Conservation (phyloP, 441 rosid genomes). For the Populus hybrid region DNA sequence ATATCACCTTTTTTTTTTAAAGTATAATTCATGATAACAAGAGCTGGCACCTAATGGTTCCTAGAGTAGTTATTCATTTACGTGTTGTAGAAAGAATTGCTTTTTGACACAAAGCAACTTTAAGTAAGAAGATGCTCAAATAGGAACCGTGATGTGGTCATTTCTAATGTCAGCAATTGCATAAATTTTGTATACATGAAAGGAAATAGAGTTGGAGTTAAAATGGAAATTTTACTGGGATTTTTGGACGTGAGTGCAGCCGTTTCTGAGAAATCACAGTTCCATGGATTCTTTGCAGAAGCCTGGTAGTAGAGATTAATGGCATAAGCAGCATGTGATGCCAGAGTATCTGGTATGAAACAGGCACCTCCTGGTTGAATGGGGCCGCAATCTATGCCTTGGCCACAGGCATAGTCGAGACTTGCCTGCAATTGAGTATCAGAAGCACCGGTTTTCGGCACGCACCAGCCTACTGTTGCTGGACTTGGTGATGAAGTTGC, state of each 20-base stretch:
- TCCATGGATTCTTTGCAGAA: conserved; percentile 47
- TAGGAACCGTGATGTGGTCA: neutral
- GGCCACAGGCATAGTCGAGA: conserved; percentile 85
- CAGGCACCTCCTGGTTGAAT: conserved; percentile 88
- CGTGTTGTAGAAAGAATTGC: neutral
- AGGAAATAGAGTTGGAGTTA: conserved; percentile 6
- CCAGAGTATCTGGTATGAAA: conserved; percentile 69
- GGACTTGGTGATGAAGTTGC: conserved; percentile 49
- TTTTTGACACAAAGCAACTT: neutral
- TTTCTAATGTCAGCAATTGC: neutral
- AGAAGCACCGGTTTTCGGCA: conserved; percentile 50
- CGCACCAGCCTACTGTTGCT: conserved; percentile 56
- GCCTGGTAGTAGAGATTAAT: conserved; percentile 79
- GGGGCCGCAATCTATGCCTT: conserved; percentile 66
- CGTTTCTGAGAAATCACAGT: conserved; percentile 78
- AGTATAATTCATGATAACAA: neutral
- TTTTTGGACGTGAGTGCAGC: conserved; percentile 62
- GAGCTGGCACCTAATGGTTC: neutral
- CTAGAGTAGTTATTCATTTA: neutral
- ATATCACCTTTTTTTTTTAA: neutral
- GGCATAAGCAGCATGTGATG: conserved; percentile 81
- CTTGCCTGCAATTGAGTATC: conserved; percentile 60
- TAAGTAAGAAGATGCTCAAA: neutral
- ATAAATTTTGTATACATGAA: neutral
- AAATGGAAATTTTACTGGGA: conserved; percentile 56